Conservation (phyloP, 2,329 filamentous ascomycete species). For the Aspergillus aculeatinus region DNA sequence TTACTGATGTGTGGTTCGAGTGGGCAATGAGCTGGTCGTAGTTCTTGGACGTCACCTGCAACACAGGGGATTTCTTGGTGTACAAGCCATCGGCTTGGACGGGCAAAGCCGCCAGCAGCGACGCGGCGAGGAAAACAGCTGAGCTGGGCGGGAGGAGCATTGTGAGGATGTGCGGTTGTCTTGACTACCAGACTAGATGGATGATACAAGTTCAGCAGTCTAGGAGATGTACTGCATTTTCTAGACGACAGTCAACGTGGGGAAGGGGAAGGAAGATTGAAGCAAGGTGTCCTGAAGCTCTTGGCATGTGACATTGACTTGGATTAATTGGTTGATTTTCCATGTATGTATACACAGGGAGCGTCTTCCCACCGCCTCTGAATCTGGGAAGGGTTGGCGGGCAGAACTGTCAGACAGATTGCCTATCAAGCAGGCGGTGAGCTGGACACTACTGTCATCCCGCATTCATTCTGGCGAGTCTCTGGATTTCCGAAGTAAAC, state of each 20-base stretch:
- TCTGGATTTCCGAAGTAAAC: not conserved
- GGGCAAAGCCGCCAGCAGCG: conserved; percentile 65
- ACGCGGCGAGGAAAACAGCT: conserved; percentile 53
- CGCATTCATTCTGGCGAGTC: not conserved
- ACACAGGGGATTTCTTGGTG: conserved; percentile 78
- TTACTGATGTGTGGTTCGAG: conserved; percentile 88
- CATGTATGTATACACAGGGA: not conserved
- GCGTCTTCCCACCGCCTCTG: too few species aligned
- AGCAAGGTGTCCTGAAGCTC: conserved; percentile 45
- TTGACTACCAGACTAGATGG: not conserved
- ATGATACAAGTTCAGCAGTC: not conserved
- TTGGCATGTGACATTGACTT: conserved; percentile 32
- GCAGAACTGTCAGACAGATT: too few species aligned
- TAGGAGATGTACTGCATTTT: not conserved
- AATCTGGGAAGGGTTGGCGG: too few species aligned
- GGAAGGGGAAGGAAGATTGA: conserved; percentile 18
- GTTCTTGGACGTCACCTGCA: conserved; percentile 75
- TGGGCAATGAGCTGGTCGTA: conserved; percentile 81
- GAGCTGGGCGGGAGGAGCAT: conserved; percentile 43
- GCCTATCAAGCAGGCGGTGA: not conserved
- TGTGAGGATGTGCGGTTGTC: conserved; percentile 10
- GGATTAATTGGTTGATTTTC: not conserved
- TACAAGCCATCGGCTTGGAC: conserved; percentile 73
- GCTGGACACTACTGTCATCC: not conserved
- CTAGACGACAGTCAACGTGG: conserved; percentile 2